Conservation (phyloP, 1,284 basidiomycete genomes). For the Mycosarcoma maydis region DNA sequence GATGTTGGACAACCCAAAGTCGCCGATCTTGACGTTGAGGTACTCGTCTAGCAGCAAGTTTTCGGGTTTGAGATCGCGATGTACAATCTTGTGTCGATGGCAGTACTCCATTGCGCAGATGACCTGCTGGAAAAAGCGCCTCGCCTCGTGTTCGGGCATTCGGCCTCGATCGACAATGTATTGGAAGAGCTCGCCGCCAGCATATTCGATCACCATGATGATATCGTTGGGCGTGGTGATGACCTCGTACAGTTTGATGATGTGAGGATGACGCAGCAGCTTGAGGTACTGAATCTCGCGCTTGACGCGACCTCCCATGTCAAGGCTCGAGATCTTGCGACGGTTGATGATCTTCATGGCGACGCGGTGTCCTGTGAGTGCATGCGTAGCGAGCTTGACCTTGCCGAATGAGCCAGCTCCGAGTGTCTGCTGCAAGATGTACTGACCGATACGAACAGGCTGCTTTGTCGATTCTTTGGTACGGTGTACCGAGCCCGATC, state of each 20-base stretch:
- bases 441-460: slow-evolving; percentile 63
- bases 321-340: slow-evolving; percentile 87
- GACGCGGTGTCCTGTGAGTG: slow-evolving; percentile 91
- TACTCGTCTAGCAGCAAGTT: slow-evolving; percentile 65
- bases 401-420: slow-evolving; percentile 91
- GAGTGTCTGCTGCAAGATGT: slow-evolving; percentile 68
- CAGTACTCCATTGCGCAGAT: slow-evolving; percentile 65
- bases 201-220: slow-evolving; percentile 67
- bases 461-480: slow-evolving; percentile 35
- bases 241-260: slow-evolving; percentile 67
- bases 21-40: slow-evolving; percentile 66
- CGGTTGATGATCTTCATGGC: slow-evolving; percentile 98
- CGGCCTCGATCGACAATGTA: slow-evolving; percentile 65
- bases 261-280: slow-evolving; percentile 64
- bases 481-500: slow-evolving; percentile 28
- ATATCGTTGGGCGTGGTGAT: slow-evolving; percentile 66
- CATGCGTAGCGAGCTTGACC: slow-evolving; percentile 95
- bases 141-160: slow-evolving; percentile 63
- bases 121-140: slow-evolving; percentile 66
- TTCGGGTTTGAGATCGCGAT: slow-evolving; percentile 65
- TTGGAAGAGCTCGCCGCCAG: slow-evolving; percentile 65
- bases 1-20: slow-evolving; percentile 66
- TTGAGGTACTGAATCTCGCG: slow-evolving; percentile 73
- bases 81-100: slow-evolving; percentile 65
- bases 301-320: slow-evolving; percentile 77